Percentiles rank a stretch among this genome's conserved stretches.
These are phyloP conservation scores for Magnolia kwangsiensis DNA, from an alignment of 164 flowering plant species.

Conservation along the genomic window DNA sequence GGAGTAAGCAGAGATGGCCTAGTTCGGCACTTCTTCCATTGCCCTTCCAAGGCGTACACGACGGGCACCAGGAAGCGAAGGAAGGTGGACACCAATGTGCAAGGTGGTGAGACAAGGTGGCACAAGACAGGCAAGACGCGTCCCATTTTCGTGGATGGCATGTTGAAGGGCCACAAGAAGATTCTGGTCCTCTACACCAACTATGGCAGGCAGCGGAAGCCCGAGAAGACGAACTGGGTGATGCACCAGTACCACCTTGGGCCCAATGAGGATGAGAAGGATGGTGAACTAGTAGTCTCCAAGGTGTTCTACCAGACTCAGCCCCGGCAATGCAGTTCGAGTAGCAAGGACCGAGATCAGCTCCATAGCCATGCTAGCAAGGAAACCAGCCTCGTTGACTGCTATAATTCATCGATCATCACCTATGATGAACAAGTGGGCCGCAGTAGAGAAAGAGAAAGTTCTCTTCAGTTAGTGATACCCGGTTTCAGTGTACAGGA, in stretches of 20 bases:
- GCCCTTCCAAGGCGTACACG: conserved; percentile 93
- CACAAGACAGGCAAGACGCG: conserved; percentile 96
- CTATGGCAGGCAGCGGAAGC: conserved; percentile 78
- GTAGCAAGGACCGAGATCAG: conserved; percentile 6
- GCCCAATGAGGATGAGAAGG: conserved; percentile 82
- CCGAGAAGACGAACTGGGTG: conserved; percentile 95
- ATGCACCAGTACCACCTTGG: conserved; percentile 98
- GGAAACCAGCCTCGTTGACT: conserved; percentile 26
- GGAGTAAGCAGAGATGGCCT: conserved; percentile 86
- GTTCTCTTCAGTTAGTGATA: conserved; percentile 38
- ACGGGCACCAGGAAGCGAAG: conserved; percentile 92
- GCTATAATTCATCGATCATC: conserved; percentile 27
- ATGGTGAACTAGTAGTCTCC: conserved; percentile 84
- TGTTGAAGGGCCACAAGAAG: conserved; percentile 77
- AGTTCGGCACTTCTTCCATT: conserved; percentile 87
- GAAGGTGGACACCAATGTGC: conserved; percentile 69
- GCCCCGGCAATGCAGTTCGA: conserved; percentile 73
- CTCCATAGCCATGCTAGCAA: conserved; percentile 11
- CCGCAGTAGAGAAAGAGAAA: conserved; percentile 43
- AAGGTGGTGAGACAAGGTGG: conserved; percentile 94
- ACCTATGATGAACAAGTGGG: conserved; percentile 21
- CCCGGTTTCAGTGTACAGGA: conserved; percentile 49
- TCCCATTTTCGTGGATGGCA: conserved; percentile 48
- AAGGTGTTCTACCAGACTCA: conserved; percentile 96
- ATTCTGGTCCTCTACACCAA: conserved; percentile 89